phyloP scores from a whole-genome alignment of 192 early-diverging fungal genomes.

The Coemansia sp. region DNA sequence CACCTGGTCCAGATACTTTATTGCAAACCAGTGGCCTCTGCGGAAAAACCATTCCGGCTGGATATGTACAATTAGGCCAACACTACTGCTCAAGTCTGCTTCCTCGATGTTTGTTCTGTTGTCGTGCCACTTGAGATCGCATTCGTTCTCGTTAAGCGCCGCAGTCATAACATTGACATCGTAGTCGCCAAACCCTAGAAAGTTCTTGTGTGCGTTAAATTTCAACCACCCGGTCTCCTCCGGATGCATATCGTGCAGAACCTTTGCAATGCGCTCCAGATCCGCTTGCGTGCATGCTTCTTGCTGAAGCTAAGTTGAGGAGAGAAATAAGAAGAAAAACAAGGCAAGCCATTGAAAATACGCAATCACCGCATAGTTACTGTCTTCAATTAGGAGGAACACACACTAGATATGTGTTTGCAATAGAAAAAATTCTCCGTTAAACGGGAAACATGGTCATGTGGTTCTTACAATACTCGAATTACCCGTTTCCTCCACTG shows the following conservation, averaged over 20 bases:
- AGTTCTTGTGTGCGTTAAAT: conserved; percentile 50
- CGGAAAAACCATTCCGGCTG: conserved; percentile 49
- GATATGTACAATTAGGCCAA: conserved; percentile 51
- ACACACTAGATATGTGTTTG: background rate
- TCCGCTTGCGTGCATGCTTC: conserved; percentile 43
- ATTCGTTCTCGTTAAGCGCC: conserved; percentile 40
- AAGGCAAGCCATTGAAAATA: background rate
- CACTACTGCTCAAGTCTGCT: conserved; percentile 22
- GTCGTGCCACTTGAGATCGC: conserved; percentile 49
- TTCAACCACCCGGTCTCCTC: conserved; percentile 37
- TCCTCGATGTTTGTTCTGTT: conserved; percentile 28
- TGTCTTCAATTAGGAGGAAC: background rate
- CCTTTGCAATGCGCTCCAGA: conserved; percentile 48
- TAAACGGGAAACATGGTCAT: background rate
- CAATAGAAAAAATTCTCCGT: background rate
- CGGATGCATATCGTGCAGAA: conserved; percentile 35
- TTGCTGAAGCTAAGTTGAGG: conserved; percentile 52
- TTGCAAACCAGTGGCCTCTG: conserved; percentile 52
- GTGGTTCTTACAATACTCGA: background rate
- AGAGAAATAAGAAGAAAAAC: conserved; percentile 7
- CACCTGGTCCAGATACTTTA: conserved; percentile 33
- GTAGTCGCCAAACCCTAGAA: conserved; percentile 53
- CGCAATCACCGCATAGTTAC: background rate
- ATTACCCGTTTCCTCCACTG: background rate
- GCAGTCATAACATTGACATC: conserved; percentile 53